Evolutionary conservation across 345 rosid species (phyloP).

Genomic region (Populus davidiana): DNA sequence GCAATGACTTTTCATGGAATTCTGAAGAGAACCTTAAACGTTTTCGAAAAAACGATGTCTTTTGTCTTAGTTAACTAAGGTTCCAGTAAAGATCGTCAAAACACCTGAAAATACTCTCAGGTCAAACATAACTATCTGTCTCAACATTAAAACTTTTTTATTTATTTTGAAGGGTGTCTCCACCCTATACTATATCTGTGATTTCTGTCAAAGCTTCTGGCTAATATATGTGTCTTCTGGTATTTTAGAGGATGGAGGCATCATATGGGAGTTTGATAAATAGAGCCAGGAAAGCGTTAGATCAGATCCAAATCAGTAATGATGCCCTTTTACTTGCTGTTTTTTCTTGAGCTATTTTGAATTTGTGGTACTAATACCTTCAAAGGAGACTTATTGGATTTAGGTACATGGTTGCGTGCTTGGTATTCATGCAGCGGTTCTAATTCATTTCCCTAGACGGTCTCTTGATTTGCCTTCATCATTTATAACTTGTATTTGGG

Average conservation of each 20-base stretch:
- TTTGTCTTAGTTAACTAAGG: not conserved
- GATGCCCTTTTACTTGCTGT: not conserved
- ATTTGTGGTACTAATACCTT: not conserved
- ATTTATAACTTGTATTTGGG: not conserved
- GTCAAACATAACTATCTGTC: not conserved
- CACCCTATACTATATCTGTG: no score
- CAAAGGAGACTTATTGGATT: not conserved
- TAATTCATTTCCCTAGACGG: not conserved
- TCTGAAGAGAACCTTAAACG: not conserved
- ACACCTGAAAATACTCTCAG: not conserved
- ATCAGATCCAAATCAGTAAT: not conserved
- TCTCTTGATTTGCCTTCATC: not conserved
- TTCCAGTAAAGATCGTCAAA: not conserved
- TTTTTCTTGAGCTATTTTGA: not conserved
- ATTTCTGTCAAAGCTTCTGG: not conserved
- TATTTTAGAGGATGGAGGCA: conserved; percentile 56
- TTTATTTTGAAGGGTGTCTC: no score
- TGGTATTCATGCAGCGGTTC: not conserved
- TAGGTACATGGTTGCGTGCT: not conserved
- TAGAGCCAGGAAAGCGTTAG: conserved; percentile 14
- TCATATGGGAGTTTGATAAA: conserved; percentile 59
- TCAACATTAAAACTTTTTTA: not conserved
- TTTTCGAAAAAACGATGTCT: not conserved
- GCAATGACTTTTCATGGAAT: not conserved
- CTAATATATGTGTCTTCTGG: not conserved